Base-by-base conservation (phyloP, 106 monocot genomes). In the Phalaenopsis equestris region DNA sequence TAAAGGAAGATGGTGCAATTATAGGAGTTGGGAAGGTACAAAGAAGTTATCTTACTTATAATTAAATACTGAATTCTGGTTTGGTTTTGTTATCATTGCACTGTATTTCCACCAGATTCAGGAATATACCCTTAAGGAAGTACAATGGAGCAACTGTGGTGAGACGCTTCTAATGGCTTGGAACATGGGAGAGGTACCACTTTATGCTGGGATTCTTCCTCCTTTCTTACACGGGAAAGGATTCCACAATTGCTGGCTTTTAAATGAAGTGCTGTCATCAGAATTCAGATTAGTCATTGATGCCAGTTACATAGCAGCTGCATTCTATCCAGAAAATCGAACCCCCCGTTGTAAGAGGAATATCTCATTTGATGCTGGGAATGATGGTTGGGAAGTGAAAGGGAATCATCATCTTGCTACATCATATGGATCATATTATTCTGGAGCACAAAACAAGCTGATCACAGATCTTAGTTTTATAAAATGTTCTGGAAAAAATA, bases 211-310 rank as follows among this genome's bases (percentile, higher is more conserved):
- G 74, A 82, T 95, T 84, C 68, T 95, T 67, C 99, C 99, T 77
- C 85, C 99, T 76, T 99, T 99, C 78, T 75, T 93, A 42, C 87
- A 91, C 79, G 84, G 88, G 30, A 87, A 84, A 85, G 93, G 91
- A 19, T 68, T 90, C 75, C 91, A 99, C 72, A 81, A 91, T 79
- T 80, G 82, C 68, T 99, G 99, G 95, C 80, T 99, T 45, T 76
- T 90, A 64, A 82, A 95, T 82, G 91, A 99, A 84, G 90, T 89
- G 68, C 14, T 90, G 49, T 81, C 88, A 47, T 89, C 95, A 42
- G 88, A 87, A n/a, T 87, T 87, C n/a, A 86, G 99, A 77, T 77
- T 91, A 55, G 84, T 88, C 57, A 86, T 99, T 82, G 95, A 99
- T 90, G 90, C 87, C 37, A 93, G 80, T 75, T 67, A 70, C 43